Conservation (phyloP, 495 filamentous ascomycete species). For the Pyrenula massariospora region DNA sequence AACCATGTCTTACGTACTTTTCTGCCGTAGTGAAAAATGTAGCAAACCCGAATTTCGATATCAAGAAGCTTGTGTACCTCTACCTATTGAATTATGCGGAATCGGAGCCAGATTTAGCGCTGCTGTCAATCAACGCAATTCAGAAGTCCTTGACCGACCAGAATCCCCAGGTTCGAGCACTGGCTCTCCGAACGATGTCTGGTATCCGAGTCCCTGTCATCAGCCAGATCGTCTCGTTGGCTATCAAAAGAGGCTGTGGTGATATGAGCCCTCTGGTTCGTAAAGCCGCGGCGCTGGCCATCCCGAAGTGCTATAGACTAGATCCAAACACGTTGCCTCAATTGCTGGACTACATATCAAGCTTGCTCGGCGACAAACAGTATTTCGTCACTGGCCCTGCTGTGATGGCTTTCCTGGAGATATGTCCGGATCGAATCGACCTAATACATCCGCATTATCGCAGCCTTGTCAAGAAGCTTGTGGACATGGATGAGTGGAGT, state of each 20-base stretch:
- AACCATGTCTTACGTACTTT: slow-evolving; percentile 77
- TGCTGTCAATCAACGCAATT: slow-evolving; percentile 95
- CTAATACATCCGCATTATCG: slow-evolving; percentile 85
- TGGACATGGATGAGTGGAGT: slow-evolving; percentile 99
- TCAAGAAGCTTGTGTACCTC: slow-evolving; percentile 97
- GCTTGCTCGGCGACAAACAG: slow-evolving; percentile 75
- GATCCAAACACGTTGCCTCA: slow-evolving; percentile 80
- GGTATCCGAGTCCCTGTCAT: slow-evolving; percentile 96
- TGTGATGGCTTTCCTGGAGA: slow-evolving; percentile 74
- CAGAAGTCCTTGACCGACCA: slow-evolving; percentile 91
- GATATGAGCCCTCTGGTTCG: slow-evolving; percentile 94
- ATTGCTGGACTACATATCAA: slow-evolving; percentile 64
- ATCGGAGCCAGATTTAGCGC: slow-evolving; percentile 83
- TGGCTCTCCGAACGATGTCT: slow-evolving; percentile 90
- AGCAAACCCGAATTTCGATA: slow-evolving; percentile 77
- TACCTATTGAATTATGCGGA: slow-evolving; percentile 94
- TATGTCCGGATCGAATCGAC: slow-evolving; percentile 78
- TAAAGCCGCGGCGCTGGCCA: slow-evolving; percentile 86
- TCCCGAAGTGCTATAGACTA: slow-evolving; percentile 92
- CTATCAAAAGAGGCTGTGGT: slow-evolving; percentile 79
- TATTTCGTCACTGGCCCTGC: slow-evolving; percentile 93
- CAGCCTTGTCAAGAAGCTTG: slow-evolving; percentile 70
- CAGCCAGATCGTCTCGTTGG: slow-evolving; percentile 92
- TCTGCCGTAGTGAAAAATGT: slow-evolving; percentile 95
- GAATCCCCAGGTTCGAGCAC: slow-evolving; percentile 78